These are phyloP conservation scores for Herpotrichia juniperi DNA, from an alignment of 2,329 filamentous ascomycete species.

Conservation along the genomic window DNA sequence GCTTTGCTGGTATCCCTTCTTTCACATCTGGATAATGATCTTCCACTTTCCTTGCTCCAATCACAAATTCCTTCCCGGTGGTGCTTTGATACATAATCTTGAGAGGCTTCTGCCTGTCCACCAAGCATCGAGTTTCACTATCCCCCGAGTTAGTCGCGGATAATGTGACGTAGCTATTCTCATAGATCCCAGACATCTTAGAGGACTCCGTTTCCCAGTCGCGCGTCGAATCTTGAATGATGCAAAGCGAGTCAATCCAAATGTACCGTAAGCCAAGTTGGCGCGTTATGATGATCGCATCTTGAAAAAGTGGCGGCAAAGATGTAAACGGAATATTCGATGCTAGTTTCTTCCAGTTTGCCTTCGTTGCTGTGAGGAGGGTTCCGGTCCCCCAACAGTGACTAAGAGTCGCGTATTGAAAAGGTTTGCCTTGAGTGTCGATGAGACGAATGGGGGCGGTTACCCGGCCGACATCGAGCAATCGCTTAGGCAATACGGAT, in stretches of 20 bases:
- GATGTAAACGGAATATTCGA: slow-evolving; percentile 32
- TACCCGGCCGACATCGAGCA: slow-evolving; percentile 38
- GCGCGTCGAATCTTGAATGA: slow-evolving; percentile 38
- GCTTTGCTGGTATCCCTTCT: slow-evolving; percentile 28
- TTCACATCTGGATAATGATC: slow-evolving; percentile 36
- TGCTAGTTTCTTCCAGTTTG: slow-evolving; percentile 31
- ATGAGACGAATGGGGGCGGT: slow-evolving; percentile 37
- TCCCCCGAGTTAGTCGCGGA: slow-evolving; percentile 32
- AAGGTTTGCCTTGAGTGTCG: slow-evolving; percentile 33
- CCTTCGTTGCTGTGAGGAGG: slow-evolving; percentile 32
- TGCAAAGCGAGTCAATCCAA: slow-evolving; percentile 45
- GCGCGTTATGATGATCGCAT: slow-evolving; percentile 39
- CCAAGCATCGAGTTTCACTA: slow-evolving; percentile 25
- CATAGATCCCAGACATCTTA: slow-evolving; percentile 44
- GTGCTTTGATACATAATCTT: slow-evolving; percentile 34
- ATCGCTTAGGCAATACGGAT: slow-evolving; percentile 30
- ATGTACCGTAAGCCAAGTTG: slow-evolving; percentile 40
- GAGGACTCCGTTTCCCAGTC: slow-evolving; percentile 43
- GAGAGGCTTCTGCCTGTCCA: slow-evolving; percentile 31
- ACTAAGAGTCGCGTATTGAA: slow-evolving; percentile 37
- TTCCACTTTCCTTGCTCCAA: slow-evolving; percentile 31
- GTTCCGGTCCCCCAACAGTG: slow-evolving; percentile 40
- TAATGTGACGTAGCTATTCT: slow-evolving; percentile 40
- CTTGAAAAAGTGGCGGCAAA: slow-evolving; percentile 32
- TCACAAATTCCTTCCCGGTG: slow-evolving; percentile 25